Base-by-base conservation (phyloP, 2,329 filamentous ascomycete genomes). In the Aspergillus persii region DNA sequence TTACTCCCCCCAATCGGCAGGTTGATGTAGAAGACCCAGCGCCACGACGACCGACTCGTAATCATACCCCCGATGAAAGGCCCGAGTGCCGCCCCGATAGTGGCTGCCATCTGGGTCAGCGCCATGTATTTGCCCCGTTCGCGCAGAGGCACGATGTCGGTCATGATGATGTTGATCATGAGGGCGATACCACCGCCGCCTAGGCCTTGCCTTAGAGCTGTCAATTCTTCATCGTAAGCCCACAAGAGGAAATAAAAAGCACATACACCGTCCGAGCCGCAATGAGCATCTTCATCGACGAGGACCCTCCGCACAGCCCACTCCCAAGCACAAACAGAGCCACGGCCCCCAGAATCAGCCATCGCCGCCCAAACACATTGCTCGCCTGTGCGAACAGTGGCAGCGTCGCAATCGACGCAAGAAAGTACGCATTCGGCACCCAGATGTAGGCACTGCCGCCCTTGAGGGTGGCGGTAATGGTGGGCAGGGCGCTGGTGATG, bases 351-450 rank as follows among this genome's bases (percentile, higher is more conserved):
- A 83, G 69, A 11, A 73, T 73, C 31, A 75, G 66, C 53, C 69
- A 77, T 27, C 79, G 75, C 1, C 83, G 75, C 3, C 84, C 83
- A 62, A 80, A 84, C 26, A 84, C 72, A 60, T 84, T 76, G 8
- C 79, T 76, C 1, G 83, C 59, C 63, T 84, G 81, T 0, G 79
- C 81, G 50, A 79, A 78, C 0, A 84, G 62, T 39, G 36, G 12
- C 36, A 39, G 12, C 3, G 12, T 39, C 11, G 36, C 36, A n/a
- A 39, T 39, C 0, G 41, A 55, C 27, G 54, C 46, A 6, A 56
- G 46, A 12, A 39, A 33, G 33, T 56, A 56, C 8, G 46, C 54
- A 39, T 50, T 50, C n/a, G 54, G 9, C 4, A 50, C 36, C 54
- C 54, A 56, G 46, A 56, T 33, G 36, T 56, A 56, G 46, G 30